These are phyloP conservation scores for Tylopilus balloui DNA, from an alignment of 768 basidiomycete genomes.

Conservation along the genomic window DNA sequence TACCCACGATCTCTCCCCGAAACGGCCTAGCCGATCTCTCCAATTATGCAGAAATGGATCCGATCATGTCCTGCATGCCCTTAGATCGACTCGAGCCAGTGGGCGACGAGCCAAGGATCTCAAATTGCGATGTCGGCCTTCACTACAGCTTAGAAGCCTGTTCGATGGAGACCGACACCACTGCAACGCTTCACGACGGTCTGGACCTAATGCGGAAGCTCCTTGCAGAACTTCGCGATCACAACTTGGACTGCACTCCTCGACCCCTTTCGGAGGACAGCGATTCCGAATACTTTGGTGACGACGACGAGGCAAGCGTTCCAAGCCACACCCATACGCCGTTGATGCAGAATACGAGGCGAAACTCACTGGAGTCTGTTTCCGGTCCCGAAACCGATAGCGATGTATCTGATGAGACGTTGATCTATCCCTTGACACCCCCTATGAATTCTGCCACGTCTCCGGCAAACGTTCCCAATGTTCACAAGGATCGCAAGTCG, in stretches of 20 bases:
- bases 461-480: neutral
- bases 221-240: constrained; percentile 16
- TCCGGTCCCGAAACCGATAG: neutral
- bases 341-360: neutral
- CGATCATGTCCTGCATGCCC: neutral
- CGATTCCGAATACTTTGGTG: constrained; percentile 1
- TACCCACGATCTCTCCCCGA: neutral
- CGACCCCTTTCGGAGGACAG: constrained; percentile 3
- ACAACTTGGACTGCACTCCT: constrained; percentile 6
- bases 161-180: neutral
- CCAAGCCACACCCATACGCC: neutral
- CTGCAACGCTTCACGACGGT: neutral
- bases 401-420: constrained; percentile 1
- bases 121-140: neutral
- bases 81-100: too few relatives aligned
- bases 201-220: constrained; percentile 12
- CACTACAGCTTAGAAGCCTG: neutral
- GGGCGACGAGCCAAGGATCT: neutral
- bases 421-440: constrained; percentile 6
- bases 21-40: neutral
- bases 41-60: neutral
- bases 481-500: neutral
- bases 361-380: neutral
- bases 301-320: neutral
- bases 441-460: neutral